Evolutionary conservation across 2,329 filamentous ascomycete genomes (phyloP), one percentile per base, ranked within the genome.

Genomic region (Sporothrix pallida): DNA sequence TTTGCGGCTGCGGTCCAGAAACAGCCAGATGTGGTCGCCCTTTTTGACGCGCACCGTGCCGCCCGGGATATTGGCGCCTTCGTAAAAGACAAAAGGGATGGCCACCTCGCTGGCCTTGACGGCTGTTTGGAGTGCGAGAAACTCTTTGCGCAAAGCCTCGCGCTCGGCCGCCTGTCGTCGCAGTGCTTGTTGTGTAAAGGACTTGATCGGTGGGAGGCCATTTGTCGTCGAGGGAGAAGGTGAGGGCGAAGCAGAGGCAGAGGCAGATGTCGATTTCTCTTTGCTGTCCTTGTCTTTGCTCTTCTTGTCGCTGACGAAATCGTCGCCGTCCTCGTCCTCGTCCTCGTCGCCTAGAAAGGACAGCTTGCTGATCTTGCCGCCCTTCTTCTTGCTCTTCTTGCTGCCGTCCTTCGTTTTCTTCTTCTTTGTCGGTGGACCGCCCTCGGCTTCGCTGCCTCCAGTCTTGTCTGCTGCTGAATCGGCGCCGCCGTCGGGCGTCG

Each of bases 71-170:
- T 97, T 95, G 26, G 93, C 93, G 17, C 96, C 96, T 78, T 98
- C 95, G 83, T 98, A 98, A 80, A 98, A 98, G 3, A 98, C 93
- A 81, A 98, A 99, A 0, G 96, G 96, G 46, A 99, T 91, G 17
- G 92, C 87, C 72, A 99, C 93, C 79, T 98, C 95, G 9, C 94
- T 95, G 23, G 90, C 89, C 83, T 97, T 97, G 77, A 98, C 92
- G 0, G 91, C 89, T 75, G 97, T 93, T 80, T 98, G 96, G 74
- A 95, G 88, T 10, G 85, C 85, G 63, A 97, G 81, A 78, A 97
- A 99, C 79, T 98, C 91, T 75, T 91, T 92, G 10, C 93, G 88
- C 69, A 95, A 83, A 15, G 88, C 83, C 78, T 96, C 93, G 76
- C 93, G 87, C 76, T 92, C 89, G 73, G 91, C 88, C 7, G 92